A percentile compares a stretch with the other conserved stretches of the same genome.
phyloP scores from a whole-genome alignment of 2,329 filamentous ascomycete species.

The Penicillium sp. region DNA sequence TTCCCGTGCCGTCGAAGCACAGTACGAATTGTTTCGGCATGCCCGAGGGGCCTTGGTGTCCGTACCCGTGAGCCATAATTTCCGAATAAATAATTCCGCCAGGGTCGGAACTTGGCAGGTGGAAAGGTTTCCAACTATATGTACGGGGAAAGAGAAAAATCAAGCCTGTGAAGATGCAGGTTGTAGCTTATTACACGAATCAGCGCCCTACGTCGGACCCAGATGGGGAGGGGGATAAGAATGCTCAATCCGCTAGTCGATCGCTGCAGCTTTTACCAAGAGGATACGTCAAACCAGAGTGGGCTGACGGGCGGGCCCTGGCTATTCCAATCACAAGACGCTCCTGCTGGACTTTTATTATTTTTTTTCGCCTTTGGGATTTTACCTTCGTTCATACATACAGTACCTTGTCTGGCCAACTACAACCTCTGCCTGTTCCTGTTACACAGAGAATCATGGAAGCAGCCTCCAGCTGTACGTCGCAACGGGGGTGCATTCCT shows the following conservation, averaged over 20 bases:
- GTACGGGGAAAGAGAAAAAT: slow-evolving; percentile 9
- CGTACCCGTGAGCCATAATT: slow-evolving; percentile 22
- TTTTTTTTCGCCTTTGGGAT: not conserved
- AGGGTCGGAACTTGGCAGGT: not conserved
- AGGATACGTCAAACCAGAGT: slow-evolving; percentile 22
- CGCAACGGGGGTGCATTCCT: slow-evolving; percentile 2
- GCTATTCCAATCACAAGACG: slow-evolving; percentile 11
- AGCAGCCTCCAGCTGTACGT: not conserved
- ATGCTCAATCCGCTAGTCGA: slow-evolving; percentile 15
- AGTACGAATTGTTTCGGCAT: slow-evolving; percentile 43
- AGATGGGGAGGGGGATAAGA: slow-evolving; percentile 15
- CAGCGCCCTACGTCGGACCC: slow-evolving; percentile 7
- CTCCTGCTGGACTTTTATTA: not conserved
- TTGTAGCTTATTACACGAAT: slow-evolving; percentile 12
- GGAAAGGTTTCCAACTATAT: slow-evolving; percentile 10
- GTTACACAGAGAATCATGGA: not conserved
- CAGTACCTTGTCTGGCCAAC: no score
- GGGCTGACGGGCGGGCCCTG: slow-evolving; percentile 13
- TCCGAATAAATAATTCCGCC: not conserved
- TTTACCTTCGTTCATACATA: not conserved
- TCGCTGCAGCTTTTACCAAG: slow-evolving; percentile 16
- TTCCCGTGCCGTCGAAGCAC: slow-evolving; percentile 49
- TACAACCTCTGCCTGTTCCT: not conserved
- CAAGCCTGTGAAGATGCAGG: slow-evolving; percentile 1
- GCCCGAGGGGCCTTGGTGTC: slow-evolving; percentile 19